phyloP scores from a whole-genome alignment of 805 yeast species.

The Debaryomyces maramus region DNA sequence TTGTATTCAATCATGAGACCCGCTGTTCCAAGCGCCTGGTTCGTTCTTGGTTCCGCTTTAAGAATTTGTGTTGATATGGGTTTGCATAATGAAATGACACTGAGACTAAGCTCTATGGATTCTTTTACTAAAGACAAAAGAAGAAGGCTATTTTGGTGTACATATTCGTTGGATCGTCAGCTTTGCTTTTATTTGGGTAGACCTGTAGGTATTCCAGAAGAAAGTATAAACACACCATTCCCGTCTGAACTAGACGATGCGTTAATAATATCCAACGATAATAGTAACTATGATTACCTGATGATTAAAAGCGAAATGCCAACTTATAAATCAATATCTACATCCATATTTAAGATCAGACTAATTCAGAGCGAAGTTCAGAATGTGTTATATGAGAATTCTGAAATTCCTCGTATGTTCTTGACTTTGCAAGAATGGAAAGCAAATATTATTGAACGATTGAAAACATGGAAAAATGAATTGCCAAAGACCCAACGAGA shows the following conservation, averaged over 20 bases:
- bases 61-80: conserved; percentile 84
- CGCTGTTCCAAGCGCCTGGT: conserved; percentile 91
- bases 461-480: conserved; percentile 62
- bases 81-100: conserved; percentile 62
- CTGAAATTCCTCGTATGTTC: conserved; percentile 68
- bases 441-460: conserved; percentile 44
- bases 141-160: conserved; percentile 83
- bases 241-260: conserved; percentile 79
- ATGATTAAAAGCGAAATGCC: conserved; percentile 40
- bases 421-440: conserved; percentile 63
- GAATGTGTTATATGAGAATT: conserved; percentile 65
- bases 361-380: conserved; percentile 77
- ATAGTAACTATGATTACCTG: conserved; percentile 38
- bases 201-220: conserved; percentile 88
- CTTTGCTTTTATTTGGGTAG: conserved; percentile 83
- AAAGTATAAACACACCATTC: conserved; percentile 65
- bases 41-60: conserved; percentile 75
- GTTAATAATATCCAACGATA: conserved; percentile 41
- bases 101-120: conserved; percentile 36
- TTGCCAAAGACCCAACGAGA: conserved; percentile 56
- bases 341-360: conserved; percentile 68
- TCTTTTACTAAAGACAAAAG: conserved; percentile 66
- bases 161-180: conserved; percentile 82
- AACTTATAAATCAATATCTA: conserved; percentile 67
- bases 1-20: conserved; percentile 85